Evolutionary conservation across 768 basidiomycete species (phyloP), one percentile per base, ranked within the genome.

Genomic region (Ephemerocybe angulata): DNA sequence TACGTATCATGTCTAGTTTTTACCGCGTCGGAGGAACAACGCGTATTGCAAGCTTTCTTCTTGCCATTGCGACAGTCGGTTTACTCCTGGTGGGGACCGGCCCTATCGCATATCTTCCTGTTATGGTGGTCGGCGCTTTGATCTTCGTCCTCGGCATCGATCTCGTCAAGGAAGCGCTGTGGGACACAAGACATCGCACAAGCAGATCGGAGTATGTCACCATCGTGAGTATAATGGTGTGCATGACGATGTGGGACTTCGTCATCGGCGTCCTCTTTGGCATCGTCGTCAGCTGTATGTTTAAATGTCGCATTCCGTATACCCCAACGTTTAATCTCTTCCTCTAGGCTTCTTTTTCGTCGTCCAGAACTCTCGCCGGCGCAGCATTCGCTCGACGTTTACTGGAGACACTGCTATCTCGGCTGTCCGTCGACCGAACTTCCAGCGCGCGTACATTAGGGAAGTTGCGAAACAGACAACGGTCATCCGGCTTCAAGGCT

Each of bases 131-230:
- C 13, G 86, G 87, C 1, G 86, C 93, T 2, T 76, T 99, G 53
- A 98, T 98, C 58, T 95, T 93, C 60, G 93, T 97, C 8, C 79
- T 98, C 30, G 97, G 95, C 0, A 82, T 98, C 49, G 96, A 98
- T 60, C 83, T 99, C 35, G 84, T 93, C 37, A 96, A 95, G 63
- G 96, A 98, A 69, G 95, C 97, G 0, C 67, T 98, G 8, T 98
- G 95, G 95, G 96, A 99, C 71, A 95, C 95, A 10, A 76, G 92
- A 43, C 82, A 90, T 70, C 85, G 94, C 15, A 92, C 92, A 21
- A 93, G 85, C 77, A 75, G 86, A 71, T 77, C 77, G 46, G 90
- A 92, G 63, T 93, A 92, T 60, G 77, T 92, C 59, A 93, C 90
- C 2, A 92, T 93, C 47, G 67, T 83, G 25, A 87, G 88, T 59